Conservation (phyloP, 306 rosid genomes). For the Cicer yamashitae region DNA sequence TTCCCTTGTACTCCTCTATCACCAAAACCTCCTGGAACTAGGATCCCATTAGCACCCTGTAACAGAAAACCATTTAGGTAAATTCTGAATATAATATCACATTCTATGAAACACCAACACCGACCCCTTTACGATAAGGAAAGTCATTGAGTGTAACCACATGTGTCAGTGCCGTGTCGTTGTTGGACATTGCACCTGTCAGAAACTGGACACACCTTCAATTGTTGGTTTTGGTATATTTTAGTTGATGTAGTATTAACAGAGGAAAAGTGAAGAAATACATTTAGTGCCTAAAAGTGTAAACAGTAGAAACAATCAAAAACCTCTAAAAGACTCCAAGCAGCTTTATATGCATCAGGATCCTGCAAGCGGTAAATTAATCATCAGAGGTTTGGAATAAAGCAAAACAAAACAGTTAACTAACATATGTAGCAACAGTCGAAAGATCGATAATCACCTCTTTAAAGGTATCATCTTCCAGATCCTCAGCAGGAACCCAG, state of each 20-base stretch:
- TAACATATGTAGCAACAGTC: conserved; percentile 4
- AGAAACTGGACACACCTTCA: too few species aligned
- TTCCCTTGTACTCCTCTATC: conserved; percentile 88
- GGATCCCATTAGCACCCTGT: conserved; percentile 88
- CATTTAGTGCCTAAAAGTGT: conserved; percentile 12
- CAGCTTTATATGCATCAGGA: conserved; percentile 66
- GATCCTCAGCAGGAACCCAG: conserved; percentile 79
- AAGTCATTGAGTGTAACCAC: too few species aligned
- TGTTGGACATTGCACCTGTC: too few species aligned
- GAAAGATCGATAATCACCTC: conserved; percentile 54
- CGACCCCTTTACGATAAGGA: too few species aligned
- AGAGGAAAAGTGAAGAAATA: conserved; percentile 16
- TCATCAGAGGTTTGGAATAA: conserved; percentile 14
- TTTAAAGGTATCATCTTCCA: conserved; percentile 62
- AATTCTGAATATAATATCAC: conserved; percentile 26
- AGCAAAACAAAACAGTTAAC: conserved; percentile 13
- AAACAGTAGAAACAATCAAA: background rate
- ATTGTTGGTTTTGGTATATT: too few species aligned
- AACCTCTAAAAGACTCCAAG: conserved; percentile 84
- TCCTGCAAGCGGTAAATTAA: conserved; percentile 53
- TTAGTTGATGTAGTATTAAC: background rate
- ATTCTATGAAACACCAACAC: background rate
- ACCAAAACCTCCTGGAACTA: conserved; percentile 94
- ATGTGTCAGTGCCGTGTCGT: too few species aligned
- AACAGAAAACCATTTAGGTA: conserved; percentile 42